phyloP scores from a whole-genome alignment of 768 basidiomycete species.

The Candolleomyces efflorescens region DNA sequence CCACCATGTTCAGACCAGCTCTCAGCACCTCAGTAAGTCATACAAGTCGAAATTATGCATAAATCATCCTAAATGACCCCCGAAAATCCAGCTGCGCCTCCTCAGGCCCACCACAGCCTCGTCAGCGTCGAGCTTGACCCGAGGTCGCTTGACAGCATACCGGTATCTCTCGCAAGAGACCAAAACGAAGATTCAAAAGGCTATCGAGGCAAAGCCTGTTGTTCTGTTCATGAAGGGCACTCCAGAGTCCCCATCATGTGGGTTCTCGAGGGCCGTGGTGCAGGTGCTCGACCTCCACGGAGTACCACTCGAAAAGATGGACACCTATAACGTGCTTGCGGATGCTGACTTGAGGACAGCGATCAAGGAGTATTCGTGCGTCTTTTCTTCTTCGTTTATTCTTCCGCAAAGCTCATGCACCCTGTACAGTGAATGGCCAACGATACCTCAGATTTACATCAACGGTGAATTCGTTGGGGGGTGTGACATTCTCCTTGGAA shows the following conservation, averaged over 20 bases:
- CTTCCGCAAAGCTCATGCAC: background rate
- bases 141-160: constrained; percentile 22
- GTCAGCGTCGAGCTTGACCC: constrained; percentile 12
- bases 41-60: background rate
- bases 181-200: constrained; percentile 62
- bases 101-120: constrained; percentile 27
- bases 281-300: constrained; percentile 86
- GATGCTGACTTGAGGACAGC: constrained; percentile 78
- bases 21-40: constrained; percentile 42
- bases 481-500: constrained; percentile 89
- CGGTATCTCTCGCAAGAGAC: constrained; percentile 63
- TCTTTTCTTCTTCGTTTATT: constrained; percentile 15
- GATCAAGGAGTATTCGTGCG: constrained; percentile 97
- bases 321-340: constrained; percentile 87
- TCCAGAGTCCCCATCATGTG: constrained; percentile 81
- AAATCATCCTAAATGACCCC: background rate
- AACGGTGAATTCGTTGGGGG: constrained; percentile 96
- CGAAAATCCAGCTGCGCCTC: constrained; percentile 21
- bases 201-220: constrained; percentile 70
- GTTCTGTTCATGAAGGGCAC: constrained; percentile 99
- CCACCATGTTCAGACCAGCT: constrained; percentile 42
- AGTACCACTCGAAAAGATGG: constrained; percentile 75
- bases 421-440: constrained; percentile 85
- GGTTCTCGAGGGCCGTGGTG: constrained; percentile 92
- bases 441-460: constrained; percentile 92